Base-by-base conservation (phyloP, 345 rosid species). In the Theobroma cacao region DNA sequence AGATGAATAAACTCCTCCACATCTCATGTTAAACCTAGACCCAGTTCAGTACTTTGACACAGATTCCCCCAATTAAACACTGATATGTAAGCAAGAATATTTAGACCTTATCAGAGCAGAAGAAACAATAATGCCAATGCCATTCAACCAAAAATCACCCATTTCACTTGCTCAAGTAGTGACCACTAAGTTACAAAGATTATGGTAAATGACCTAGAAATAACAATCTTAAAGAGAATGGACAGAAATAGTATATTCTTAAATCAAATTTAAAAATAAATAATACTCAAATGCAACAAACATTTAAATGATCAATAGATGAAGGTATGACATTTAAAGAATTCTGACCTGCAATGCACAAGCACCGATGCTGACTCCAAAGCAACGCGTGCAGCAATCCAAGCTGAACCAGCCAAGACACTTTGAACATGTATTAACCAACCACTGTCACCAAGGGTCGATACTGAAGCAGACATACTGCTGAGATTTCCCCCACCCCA, bases 401-500 rank as follows among this genome's bases (percentile, higher is more conserved):
- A 96, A 77, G 97, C 98, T 53, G 94, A 91, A 81, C 99, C 99
- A 85, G 99, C 98, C 87, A 96, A 88, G 79, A 96, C 87, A 84
- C 89, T 92, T 84, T 96, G 99, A 63, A 96, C 90, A 86, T 96
- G 99, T 84, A 88, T 92, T 83, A 96, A 86, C 99, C 99, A 96
- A 84, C 98, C 98, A 87, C 94, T 92, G 59, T 96, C 98, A 76
- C 99, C 99, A 18, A 94, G 94, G 66, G 97, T 89, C 66, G 99
- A 91, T 69, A 96, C 99, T 79, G 99, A 96, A 76, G 99, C 99
- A 81, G 99, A 96, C 99, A 96, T 96, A 85, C 98, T 96, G 82
- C 99, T 96, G 70, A 96, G 98, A 84, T 96, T 91, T 77, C 98
- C 97, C 75, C 99, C 95, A 80, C 98, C 97, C 99, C 99, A 96